phyloP scores from a whole-genome alignment of 768 basidiomycete species.

The Hemileccinum rubropunctum region DNA sequence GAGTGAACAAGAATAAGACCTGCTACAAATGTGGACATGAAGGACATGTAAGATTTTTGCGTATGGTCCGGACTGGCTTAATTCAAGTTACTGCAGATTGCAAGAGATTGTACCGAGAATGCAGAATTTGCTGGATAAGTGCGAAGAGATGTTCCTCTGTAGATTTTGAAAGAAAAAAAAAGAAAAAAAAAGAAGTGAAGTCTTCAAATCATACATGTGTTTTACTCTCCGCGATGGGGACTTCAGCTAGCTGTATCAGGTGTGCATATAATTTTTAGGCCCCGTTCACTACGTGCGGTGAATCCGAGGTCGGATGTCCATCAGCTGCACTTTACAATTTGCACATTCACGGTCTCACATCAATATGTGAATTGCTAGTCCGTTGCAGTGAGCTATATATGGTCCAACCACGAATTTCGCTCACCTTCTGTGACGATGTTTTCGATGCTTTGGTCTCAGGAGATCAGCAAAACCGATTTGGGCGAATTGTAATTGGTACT shows the following conservation, averaged over 20 bases:
- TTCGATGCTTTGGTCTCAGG: too few relatives aligned
- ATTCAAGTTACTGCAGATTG: conserved; percentile 43
- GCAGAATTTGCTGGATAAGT: conserved; percentile 48
- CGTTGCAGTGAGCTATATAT: too few relatives aligned
- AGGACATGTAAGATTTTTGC: conserved; percentile 65
- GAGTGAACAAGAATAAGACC: conserved; percentile 65
- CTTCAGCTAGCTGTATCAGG: too few relatives aligned
- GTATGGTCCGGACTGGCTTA: background rate
- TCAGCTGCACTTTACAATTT: too few relatives aligned
- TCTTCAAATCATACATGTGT: too few relatives aligned
- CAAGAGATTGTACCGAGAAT: conserved; percentile 62
- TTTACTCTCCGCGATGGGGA: background rate
- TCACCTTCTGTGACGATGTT: too few relatives aligned
- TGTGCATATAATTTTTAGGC: too few relatives aligned
- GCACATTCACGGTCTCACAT: too few relatives aligned
- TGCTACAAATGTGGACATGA: conserved; percentile 89
- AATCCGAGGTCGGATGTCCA: too few relatives aligned
- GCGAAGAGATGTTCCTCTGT: conserved; percentile 11
- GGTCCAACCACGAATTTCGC: too few relatives aligned
- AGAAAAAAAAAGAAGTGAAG: too few relatives aligned
- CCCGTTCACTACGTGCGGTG: background rate
- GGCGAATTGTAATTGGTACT: background rate
- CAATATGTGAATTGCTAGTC: too few relatives aligned
- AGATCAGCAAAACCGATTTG: background rate
- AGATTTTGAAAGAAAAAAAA: conserved; percentile 17